Evolutionary conservation across 305 asterid genomes (phyloP), one percentile per base, ranked within the genome.

Genomic region (Andrographis paniculata): DNA sequence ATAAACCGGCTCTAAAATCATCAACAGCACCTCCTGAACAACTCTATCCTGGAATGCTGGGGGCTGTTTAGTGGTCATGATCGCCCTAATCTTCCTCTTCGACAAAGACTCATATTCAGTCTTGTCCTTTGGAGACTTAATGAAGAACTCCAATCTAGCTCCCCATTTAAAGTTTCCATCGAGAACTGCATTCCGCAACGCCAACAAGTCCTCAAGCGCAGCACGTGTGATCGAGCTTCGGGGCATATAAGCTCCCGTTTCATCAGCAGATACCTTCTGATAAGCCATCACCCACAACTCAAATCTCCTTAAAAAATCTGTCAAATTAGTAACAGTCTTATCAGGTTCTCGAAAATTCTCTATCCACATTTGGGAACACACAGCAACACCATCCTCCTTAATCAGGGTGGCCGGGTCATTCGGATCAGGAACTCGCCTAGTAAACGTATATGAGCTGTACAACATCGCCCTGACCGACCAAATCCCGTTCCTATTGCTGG

Each of bases 221-320:
- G 81, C 43, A 20, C 92, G 75, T 0, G 96, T 89, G 39, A 89
- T 65, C 3, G 82, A 56, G 48, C 82, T 85, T 1, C 92, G 91
- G 0, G 95, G 82, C 84, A 82, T 63, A 53, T 89, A 89, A 0
- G 94, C 69, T 0, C 95, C 98, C 0, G 68, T 82, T n/a, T 85
- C 95, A 61, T 89, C 98, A 0, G 98, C 88, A 48, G 76, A 72
- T 21, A 82, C 94, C 76, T 89, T 89, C 65, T 89, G 98, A 52
- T 89, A 82, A 1, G 95, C 94, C 76, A 89, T 58, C 18, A 89
- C 93, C 98, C 98, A 89, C 72, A 89, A 57, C 68, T 89, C 98
- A 60, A 85, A 76, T 48, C 92, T 80, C 67, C 98, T 75, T 73
- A 89, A 68, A 61, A 76, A 74, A 63, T 67, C 78, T 36, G 80